Percentiles rank a stretch among this genome's conserved stretches.
Conservation (phyloP, 2,329 filamentous ascomycete species). For the Pezicula radicicola region DNA sequence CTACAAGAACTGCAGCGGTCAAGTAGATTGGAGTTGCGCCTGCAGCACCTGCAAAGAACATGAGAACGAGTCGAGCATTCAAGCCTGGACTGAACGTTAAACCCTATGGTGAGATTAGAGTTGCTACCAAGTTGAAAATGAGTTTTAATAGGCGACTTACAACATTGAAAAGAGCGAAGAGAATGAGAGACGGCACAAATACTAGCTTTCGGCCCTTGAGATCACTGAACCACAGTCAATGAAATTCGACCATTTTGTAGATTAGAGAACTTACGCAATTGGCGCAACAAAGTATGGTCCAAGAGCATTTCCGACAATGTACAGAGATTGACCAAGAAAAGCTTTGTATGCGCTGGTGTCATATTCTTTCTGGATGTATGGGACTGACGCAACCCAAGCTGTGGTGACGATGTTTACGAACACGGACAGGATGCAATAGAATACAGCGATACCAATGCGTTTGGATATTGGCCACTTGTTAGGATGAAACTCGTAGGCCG, state of each 20-base stretch:
- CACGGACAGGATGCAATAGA: too few relatives aligned
- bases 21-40: slow-evolving; percentile 53
- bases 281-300: slow-evolving; percentile 38
- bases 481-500: too few relatives aligned
- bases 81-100: too few relatives aligned
- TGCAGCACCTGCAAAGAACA: slow-evolving; percentile 58
- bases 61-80: slow-evolving; percentile 30
- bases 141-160: slow-evolving; percentile 13
- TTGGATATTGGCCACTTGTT: too few relatives aligned
- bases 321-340: slow-evolving; percentile 38
- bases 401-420: too few relatives aligned
- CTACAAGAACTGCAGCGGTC: slow-evolving; percentile 54
- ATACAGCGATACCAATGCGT: too few relatives aligned
- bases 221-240: slow-evolving; percentile 26
- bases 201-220: slow-evolving; percentile 41
- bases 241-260: background rate
- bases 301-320: slow-evolving; percentile 39
- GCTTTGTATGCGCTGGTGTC: slow-evolving; percentile 33
- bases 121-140: background rate
- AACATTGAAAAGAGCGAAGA: too few relatives aligned
- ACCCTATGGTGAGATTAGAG: too few relatives aligned
- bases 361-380: slow-evolving; percentile 31
- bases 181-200: slow-evolving; percentile 7
- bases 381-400: too few relatives aligned
- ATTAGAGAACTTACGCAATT: slow-evolving; percentile 30